A percentile compares a stretch with the other conserved stretches of the same genome.
phyloP scores from a whole-genome alignment of 805 yeast species.

The Candida fluviatilis region DNA sequence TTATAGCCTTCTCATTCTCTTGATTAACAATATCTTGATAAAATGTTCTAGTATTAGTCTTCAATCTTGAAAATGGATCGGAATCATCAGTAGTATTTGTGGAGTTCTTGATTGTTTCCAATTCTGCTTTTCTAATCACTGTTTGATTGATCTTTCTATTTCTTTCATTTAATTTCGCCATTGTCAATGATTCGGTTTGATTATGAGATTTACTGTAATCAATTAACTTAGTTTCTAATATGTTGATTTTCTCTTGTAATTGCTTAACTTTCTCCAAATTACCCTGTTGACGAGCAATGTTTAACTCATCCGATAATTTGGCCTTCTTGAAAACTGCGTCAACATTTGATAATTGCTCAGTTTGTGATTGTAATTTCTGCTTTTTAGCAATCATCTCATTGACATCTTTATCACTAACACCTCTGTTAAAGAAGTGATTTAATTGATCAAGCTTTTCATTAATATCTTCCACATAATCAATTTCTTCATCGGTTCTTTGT shows the following conservation, averaged over 20 bases:
- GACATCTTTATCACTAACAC: constrained; percentile 68
- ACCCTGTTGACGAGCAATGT: constrained; percentile 63
- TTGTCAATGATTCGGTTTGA: constrained; percentile 39
- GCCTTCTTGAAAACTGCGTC: constrained; percentile 77
- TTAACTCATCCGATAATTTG: constrained; percentile 65
- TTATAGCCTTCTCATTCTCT: constrained; percentile 57
- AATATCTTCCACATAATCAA: constrained; percentile 64
- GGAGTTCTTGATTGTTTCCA: constrained; percentile 46
- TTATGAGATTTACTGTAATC: constrained; percentile 26
- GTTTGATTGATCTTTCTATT: constrained; percentile 79
- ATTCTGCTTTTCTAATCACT: constrained; percentile 75
- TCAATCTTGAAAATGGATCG: constrained; percentile 87
- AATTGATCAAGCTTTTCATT: constrained; percentile 63
- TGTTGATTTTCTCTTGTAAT: constrained; percentile 33
- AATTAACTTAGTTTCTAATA: constrained; percentile 45
- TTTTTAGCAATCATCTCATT: constrained; percentile 75
- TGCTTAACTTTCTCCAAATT: constrained; percentile 29
- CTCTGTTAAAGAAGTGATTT: constrained; percentile 56
- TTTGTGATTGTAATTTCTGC: constrained; percentile 42
- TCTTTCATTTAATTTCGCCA: constrained; percentile 76
- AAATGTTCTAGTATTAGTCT: constrained; percentile 82
- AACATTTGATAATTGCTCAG: constrained; percentile 18
- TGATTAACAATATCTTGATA: constrained; percentile 55
- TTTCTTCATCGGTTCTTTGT: constrained; percentile 47
- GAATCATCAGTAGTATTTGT: constrained; percentile 42